These are phyloP conservation scores for Lentinula sp. DNA, from an alignment of 768 basidiomycete genomes.

Conservation along the genomic window DNA sequence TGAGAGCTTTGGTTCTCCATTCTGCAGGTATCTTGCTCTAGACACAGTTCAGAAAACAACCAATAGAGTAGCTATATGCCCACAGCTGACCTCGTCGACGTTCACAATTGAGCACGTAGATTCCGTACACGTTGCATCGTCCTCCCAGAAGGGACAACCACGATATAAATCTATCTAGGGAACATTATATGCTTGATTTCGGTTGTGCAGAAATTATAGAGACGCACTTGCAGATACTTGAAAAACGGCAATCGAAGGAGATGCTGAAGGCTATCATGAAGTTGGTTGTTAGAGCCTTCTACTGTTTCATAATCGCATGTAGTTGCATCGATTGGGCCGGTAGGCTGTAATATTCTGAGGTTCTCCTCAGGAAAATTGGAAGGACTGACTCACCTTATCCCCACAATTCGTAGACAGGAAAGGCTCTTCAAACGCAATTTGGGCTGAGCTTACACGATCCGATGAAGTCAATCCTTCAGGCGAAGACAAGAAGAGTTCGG, in stretches of 20 bases:
- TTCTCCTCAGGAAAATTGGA: background rate
- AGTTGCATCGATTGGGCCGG: conserved; percentile 81
- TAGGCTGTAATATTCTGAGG: conserved; percentile 40
- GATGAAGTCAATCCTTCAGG: background rate
- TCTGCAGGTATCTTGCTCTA: conserved; percentile 87
- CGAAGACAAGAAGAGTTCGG: background rate
- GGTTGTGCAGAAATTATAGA: background rate
- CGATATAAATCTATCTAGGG: conserved; percentile 82
- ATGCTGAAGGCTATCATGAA: conserved; percentile 68
- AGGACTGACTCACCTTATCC: background rate
- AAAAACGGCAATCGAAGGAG: conserved; percentile 93
- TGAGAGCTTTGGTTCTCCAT: conserved; percentile 85
- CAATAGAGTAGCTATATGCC: background rate
- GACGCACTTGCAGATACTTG: conserved; percentile 82
- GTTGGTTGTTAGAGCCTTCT: conserved; percentile 77
- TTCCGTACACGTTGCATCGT: conserved; percentile 89
- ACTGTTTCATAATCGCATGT: conserved; percentile 91
- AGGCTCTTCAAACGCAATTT: background rate
- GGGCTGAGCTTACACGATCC: background rate
- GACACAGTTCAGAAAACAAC: too few species aligned
- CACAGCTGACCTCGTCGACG: conserved; percentile 71
- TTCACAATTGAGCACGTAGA: conserved; percentile 89
- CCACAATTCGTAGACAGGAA: background rate
- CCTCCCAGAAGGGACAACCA: conserved; percentile 99
- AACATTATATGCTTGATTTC: conserved; percentile 3